Evolutionary conservation across 495 filamentous ascomycete genomes (phyloP).

Genomic region (Xylaria acuta): DNA sequence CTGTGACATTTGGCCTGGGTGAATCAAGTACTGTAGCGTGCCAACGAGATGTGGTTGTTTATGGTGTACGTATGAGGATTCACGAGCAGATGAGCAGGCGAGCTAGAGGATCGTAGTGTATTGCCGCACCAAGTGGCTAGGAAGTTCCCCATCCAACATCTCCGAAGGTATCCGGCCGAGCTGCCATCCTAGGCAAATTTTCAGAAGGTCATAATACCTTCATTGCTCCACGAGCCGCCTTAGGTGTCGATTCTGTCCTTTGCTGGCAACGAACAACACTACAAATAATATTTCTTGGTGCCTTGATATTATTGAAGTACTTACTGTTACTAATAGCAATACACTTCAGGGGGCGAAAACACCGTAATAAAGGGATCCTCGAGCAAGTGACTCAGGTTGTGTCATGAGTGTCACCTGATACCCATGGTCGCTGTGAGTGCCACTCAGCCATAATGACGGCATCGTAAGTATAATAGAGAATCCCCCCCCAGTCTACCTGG

Average conservation of each 20-base stretch:
- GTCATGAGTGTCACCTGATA: neutral
- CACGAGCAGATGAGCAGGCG: neutral
- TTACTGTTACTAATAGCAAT: neutral
- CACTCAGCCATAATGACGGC: conserved; percentile 22
- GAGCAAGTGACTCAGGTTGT: neutral
- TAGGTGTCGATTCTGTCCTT: neutral
- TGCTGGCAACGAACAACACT: neutral
- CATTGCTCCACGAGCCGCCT: neutral
- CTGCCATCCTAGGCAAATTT: conserved; percentile 15
- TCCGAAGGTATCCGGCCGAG: conserved; percentile 13
- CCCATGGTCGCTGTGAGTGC: neutral
- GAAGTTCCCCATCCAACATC: conserved; percentile 4
- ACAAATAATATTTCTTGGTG: neutral
- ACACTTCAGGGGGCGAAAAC: neutral
- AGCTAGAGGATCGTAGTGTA: conserved; percentile 9
- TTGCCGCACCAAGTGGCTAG: conserved; percentile 4
- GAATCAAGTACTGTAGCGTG: neutral
- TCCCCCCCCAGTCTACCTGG: neutral
- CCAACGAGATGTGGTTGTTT: neutral
- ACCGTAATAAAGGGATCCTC: neutral
- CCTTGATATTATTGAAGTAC: neutral
- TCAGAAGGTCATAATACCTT: conserved; percentile 16
- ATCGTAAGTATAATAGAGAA: neutral
- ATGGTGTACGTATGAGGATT: neutral
- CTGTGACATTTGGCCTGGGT: neutral